Evolutionary conservation across 257 asterid species (phyloP), one percentile per base, ranked within the genome.

Genomic region (Salvia splendens): DNA sequence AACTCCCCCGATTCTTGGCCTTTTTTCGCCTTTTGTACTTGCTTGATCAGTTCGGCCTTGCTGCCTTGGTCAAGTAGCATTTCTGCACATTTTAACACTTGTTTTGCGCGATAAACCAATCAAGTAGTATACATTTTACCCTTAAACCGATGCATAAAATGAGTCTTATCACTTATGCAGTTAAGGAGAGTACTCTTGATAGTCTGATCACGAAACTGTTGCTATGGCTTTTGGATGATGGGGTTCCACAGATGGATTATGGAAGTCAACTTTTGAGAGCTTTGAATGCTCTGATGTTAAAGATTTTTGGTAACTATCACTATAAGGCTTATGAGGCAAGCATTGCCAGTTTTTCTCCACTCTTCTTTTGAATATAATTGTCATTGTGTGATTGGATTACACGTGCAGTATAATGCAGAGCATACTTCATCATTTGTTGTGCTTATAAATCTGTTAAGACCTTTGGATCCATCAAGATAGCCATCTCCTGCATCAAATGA

Each of bases 231-330:
- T 85, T 94, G 84, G 99, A 94, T 73, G 98, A 94, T 70, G 85
- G 99, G 81, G 99, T 94, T 71, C 99, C 96, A 1, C 83, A 77
- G 75, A 91, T 94, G 99, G 99, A 94, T 81, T 98, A 94, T 70
- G 99, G 99, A 78, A 89, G 96, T 79, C 99, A 94, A 77, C 98
- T 94, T 73, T 72, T 91, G 82, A 87, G 89, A 81, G 99, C 99
- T 68, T 75, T 94, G 86, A 94, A 94, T 79, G 97, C 91, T 79
- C 78, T 94, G 79, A 91, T 94, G 99, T 88, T 91, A 69, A 91
- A 91, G 83, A 94, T 94, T 68, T 77, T 94, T n/a, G 96, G 99
- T 94, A 77, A 64, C 35, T 38, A 53, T 66, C 38, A 15, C 42
- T 32, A 12, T n/a, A 41, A 61, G 53, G 30, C 57, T n/a, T 62